A percentile compares a stretch with the other conserved stretches of the same genome.
Conservation (phyloP, 768 basidiomycete species). For the Tylopilus balloui region DNA sequence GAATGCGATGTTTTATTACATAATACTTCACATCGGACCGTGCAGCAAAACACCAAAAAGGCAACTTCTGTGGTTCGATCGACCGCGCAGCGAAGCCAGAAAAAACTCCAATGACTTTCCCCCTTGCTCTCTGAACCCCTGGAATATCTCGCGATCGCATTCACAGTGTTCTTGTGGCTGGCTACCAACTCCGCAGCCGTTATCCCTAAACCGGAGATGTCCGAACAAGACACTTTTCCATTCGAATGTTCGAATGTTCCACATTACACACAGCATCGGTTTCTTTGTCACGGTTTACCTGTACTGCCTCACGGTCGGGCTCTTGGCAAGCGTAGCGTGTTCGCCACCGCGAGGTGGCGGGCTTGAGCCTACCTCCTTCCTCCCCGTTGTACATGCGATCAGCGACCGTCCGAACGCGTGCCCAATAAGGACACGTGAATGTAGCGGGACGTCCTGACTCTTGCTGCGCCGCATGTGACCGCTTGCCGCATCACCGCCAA, state of each 20-base stretch:
- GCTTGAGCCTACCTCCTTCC: too few relatives aligned
- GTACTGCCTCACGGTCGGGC: conserved; percentile 10
- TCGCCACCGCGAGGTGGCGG: not conserved
- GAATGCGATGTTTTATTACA: not conserved
- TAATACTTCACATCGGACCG: not conserved
- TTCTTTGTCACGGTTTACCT: not conserved
- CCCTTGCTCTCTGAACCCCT: not conserved
- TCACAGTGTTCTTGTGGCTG: not conserved
- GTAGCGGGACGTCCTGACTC: too few relatives aligned
- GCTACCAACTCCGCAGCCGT: not conserved
- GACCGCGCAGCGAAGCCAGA: not conserved
- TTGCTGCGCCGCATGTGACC: too few relatives aligned
- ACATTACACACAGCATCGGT: conserved; percentile 8
- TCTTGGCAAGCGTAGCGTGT: not conserved
- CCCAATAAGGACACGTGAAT: too few relatives aligned
- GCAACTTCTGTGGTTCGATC: conserved; percentile 10
- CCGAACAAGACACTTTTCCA: conserved; percentile 18
- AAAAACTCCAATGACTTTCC: not conserved
- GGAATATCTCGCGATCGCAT: not conserved
- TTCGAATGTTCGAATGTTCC: conserved; percentile 28
- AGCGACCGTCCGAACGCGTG: too few relatives aligned
- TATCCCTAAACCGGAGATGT: conserved; percentile 10
- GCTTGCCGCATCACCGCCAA: too few relatives aligned
- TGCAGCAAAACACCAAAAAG: conserved; percentile 1
- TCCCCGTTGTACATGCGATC: too few relatives aligned